Conservation (phyloP, 495 filamentous ascomycete genomes). For the Penicillium herquei region DNA sequence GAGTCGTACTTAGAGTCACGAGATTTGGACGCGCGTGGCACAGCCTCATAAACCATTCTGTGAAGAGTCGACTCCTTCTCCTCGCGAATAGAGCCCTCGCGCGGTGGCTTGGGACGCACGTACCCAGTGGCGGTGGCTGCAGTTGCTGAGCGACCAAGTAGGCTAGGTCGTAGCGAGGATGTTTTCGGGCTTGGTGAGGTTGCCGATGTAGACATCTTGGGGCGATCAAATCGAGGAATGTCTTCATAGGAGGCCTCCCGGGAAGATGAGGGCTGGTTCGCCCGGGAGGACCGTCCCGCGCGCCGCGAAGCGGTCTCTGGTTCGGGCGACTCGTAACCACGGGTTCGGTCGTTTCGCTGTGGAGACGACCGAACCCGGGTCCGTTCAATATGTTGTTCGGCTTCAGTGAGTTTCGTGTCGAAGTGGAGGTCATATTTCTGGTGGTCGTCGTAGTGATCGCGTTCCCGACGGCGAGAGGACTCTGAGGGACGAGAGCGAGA, state of each 20-base stretch:
- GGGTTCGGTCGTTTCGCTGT: conserved; percentile 24
- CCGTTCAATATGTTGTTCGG: conserved; percentile 26
- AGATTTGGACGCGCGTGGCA: conserved; percentile 35
- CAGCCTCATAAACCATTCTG: conserved; percentile 22
- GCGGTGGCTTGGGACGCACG: conserved; percentile 24
- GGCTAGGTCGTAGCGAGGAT: conserved; percentile 1
- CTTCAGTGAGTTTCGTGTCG: conserved; percentile 21
- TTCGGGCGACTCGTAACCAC: conserved; percentile 36
- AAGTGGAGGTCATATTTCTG: conserved; percentile 18
- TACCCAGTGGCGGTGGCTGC: conserved; percentile 27
- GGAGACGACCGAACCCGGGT: conserved; percentile 30
- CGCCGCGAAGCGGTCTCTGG: conserved; percentile 32
- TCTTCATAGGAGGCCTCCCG: conserved; percentile 37
- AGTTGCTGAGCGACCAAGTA: no score
- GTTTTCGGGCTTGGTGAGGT: conserved; percentile 25
- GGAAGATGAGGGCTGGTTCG: conserved; percentile 28
- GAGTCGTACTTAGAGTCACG: conserved; percentile 41
- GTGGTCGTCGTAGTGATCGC: conserved; percentile 22
- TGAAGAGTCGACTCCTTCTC: conserved; percentile 9
- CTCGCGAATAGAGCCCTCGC: conserved; percentile 23
- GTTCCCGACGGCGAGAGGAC: conserved; percentile 19
- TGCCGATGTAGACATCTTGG: conserved; percentile 32
- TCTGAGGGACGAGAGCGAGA: conserved; percentile 18
- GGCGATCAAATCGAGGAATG: conserved; percentile 13
- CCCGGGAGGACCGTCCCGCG: conserved; percentile 32